Base-by-base conservation (phyloP, 148 eudicot genomes). In the Fagopyrum homotropicum region DNA sequence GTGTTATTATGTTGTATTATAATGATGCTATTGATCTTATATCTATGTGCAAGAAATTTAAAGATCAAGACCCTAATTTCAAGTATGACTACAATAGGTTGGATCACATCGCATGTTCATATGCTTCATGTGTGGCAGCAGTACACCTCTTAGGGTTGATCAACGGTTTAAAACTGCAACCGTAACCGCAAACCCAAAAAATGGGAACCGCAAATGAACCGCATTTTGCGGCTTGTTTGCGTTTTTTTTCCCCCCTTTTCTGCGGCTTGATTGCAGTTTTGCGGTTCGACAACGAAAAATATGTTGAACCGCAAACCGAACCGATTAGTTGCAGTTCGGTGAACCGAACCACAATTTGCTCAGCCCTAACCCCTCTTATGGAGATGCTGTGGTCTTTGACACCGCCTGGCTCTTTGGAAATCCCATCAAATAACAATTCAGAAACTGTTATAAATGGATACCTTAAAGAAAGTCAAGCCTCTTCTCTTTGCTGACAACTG, bases 401-500 rank as follows among this genome's bases (percentile, higher is more conserved):
- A 76, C 87, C 91, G 73, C 97, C 97, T 0, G 85, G 84, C 26
- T 81, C 68, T 79, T 73, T 78, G 11, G 89, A 92, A 69, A 86
- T 55, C 84, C 97, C 84, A 73, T 79, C 87, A 72, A 72, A 46
- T 55, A 22, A 22, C 26, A 66, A 40, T 43, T 17, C 14, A 9
- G 71, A 66, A 66, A 66, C 17, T 43, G 7, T 12, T 16, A 3
- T 44, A 61, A 54, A 77, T 46, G 45, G 74, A 14, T 87, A 94
- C 98, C 98, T 84, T 92, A 86, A 51, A 94, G 93, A 79, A 94
- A 94, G 74, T 87, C 90, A 72, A 91, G 82, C 80, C 86, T 82
- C 82, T 75, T 82, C 76, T 81, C 83, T 73, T 83, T 85, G 60
- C 86, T 57, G 69, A 94, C 92, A 75, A 81, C 87, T 16, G 89